These are phyloP conservation scores for Talaromyces piceae DNA, from an alignment of 2,329 filamentous ascomycete genomes.

Conservation along the genomic window DNA sequence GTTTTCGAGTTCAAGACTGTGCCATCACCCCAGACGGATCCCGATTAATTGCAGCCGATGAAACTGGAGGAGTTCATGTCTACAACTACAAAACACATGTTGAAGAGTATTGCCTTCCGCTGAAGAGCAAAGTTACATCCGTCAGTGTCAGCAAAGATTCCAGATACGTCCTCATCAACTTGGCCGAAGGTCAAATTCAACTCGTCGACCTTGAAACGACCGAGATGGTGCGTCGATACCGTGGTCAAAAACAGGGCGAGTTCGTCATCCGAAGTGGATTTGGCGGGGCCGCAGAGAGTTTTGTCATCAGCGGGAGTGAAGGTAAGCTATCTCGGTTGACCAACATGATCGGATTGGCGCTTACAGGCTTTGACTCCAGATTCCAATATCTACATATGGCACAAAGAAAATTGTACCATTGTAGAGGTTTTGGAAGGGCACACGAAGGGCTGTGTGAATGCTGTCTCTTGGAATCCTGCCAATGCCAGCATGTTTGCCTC, in stretches of 20 bases:
- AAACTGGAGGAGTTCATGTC: constrained; percentile 63
- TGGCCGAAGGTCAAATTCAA: constrained; percentile 66
- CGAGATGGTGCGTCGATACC: constrained; percentile 64
- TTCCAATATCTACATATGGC: constrained; percentile 76
- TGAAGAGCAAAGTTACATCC: constrained; percentile 66
- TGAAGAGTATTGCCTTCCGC: constrained; percentile 65
- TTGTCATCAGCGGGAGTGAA: constrained; percentile 87
- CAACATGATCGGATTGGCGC: constrained; percentile 1
- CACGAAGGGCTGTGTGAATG: constrained; percentile 67
- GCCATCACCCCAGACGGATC: constrained; percentile 74
- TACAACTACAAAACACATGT: constrained; percentile 72
- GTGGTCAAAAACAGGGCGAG: constrained; percentile 65
- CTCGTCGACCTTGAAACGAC: constrained; percentile 70
- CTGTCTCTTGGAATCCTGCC: constrained; percentile 79
- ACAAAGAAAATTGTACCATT: constrained; percentile 69
- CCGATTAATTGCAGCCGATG: constrained; percentile 71
- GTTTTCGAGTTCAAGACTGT: constrained; percentile 73
- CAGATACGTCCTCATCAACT: constrained; percentile 73
- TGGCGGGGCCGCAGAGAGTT: constrained; percentile 85
- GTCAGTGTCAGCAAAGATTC: constrained; percentile 76
- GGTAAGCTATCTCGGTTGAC: constrained; percentile 44
- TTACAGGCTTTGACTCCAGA: constrained; percentile 37
- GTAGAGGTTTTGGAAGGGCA: constrained; percentile 75
- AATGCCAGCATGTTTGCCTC: constrained; percentile 82
- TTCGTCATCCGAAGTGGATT: constrained; percentile 77